Percentiles rank a stretch among this genome's conserved stretches.
Conservation (phyloP, 1,139 yeast species). For the Yamadazyma spencermartinsiae region DNA sequence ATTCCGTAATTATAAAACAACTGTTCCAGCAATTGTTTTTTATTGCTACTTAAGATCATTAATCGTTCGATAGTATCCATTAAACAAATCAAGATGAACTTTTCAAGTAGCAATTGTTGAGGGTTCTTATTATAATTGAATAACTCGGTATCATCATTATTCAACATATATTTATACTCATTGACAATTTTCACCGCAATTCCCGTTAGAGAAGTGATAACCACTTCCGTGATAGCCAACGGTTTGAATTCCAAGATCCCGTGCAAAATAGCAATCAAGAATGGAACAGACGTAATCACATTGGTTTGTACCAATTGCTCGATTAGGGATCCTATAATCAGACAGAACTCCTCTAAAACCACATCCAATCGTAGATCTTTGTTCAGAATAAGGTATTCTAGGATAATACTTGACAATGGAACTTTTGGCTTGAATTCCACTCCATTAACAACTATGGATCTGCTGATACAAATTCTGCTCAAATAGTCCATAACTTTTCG, state of each 20-base stretch:
- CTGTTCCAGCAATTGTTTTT: conserved; percentile 6
- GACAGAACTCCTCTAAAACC: conserved; percentile 40
- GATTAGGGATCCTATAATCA: conserved; percentile 37
- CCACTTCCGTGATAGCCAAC: conserved; percentile 46
- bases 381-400: conserved; percentile 40
- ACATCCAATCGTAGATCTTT: conserved; percentile 46
- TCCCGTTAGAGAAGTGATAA: conserved; percentile 24
- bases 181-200: conserved; percentile 21
- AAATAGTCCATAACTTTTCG: conserved; percentile 51
- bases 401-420: conserved; percentile 33
- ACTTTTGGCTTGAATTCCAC: conserved; percentile 30
- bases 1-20: conserved; percentile 13
- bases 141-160: conserved; percentile 14
- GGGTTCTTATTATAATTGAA: conserved; percentile 33
- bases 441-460: conserved; percentile 30
- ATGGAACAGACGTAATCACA: conserved; percentile 48
- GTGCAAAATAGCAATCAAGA: conserved; percentile 52
- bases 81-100: conserved; percentile 47
- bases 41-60: conserved; percentile 14
- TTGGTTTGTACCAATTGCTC: conserved; percentile 24
- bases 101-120: conserved; percentile 49
- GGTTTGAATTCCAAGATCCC: conserved; percentile 57
- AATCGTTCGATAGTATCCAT: conserved; percentile 56
- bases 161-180: conserved; percentile 9
- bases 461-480: conserved; percentile 44